phyloP scores from a whole-genome alignment of 805 yeast species.

The Komagataella populi region DNA sequence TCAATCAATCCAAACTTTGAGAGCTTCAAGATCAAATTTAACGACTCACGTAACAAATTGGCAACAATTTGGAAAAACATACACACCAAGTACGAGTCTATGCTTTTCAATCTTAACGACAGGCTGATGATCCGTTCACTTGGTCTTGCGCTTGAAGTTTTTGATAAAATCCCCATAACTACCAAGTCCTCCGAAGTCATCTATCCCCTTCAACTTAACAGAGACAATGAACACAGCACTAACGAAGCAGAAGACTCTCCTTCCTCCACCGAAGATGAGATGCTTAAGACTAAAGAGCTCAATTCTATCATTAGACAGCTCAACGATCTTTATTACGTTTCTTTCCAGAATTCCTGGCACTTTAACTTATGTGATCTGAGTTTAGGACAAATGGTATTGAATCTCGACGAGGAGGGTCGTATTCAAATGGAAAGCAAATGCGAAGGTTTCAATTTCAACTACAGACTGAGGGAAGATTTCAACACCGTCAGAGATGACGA shows the following conservation, averaged over 20 bases:
- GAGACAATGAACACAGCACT: not conserved
- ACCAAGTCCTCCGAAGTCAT: slow-evolving; percentile 19
- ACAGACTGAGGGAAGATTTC: slow-evolving; percentile 16
- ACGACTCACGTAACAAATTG: slow-evolving; percentile 44
- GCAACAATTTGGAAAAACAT: slow-evolving; percentile 53
- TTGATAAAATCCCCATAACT: slow-evolving; percentile 48
- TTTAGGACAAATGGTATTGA: slow-evolving; percentile 33
- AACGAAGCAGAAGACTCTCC: slow-evolving; percentile 5
- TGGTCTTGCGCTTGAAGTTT: slow-evolving; percentile 42
- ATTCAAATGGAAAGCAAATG: slow-evolving; percentile 39
- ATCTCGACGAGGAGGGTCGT: slow-evolving; percentile 25
- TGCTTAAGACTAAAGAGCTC: slow-evolving; percentile 21
- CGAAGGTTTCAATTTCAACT: slow-evolving; percentile 51
- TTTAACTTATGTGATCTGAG: slow-evolving; percentile 54
- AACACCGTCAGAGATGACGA: slow-evolving; percentile 1
- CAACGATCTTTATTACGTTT: slow-evolving; percentile 47
- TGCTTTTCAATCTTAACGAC: slow-evolving; percentile 24
- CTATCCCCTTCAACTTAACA: slow-evolving; percentile 13
- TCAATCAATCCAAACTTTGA: slow-evolving; percentile 52
- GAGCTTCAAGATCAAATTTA: slow-evolving; percentile 47
- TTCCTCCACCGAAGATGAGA: slow-evolving; percentile 1
- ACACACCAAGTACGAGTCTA: slow-evolving; percentile 31
- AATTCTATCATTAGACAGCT: slow-evolving; percentile 31
- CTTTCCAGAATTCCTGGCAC: slow-evolving; percentile 69
- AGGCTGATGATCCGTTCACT: slow-evolving; percentile 30